phyloP scores from a whole-genome alignment of 2,329 filamentous ascomycete species.

The Microdochium bolleyi region DNA sequence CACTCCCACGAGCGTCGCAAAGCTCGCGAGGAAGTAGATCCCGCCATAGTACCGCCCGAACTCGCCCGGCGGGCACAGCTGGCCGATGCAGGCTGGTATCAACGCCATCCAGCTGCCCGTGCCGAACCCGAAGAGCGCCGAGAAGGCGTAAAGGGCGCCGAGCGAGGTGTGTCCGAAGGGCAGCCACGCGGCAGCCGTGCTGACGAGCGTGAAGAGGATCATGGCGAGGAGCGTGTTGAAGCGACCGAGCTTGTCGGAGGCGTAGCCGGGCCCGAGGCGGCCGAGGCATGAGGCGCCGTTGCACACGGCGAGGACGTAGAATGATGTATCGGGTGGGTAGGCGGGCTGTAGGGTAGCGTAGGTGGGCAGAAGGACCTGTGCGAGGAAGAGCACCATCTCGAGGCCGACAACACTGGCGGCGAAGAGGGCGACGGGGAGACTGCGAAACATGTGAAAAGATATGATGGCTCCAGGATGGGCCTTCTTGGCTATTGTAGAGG shows the following conservation, averaged over 20 bases:
- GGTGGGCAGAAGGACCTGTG: conserved; percentile 34
- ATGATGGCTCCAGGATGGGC: conserved; percentile 17
- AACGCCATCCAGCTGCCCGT: conserved; percentile 60
- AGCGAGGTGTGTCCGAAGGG: conserved; percentile 30
- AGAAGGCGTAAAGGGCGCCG: conserved; percentile 48
- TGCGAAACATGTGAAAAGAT: conserved; percentile 30
- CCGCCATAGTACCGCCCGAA: conserved; percentile 63
- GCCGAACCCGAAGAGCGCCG: conserved; percentile 57
- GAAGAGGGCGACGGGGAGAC: conserved; percentile 30
- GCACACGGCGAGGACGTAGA: conserved; percentile 50
- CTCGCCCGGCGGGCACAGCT: conserved; percentile 58
- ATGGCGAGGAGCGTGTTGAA: conserved; percentile 60
- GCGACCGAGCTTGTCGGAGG: conserved; percentile 58
- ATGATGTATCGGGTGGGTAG: not conserved
- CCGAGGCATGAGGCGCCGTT: conserved; percentile 63
- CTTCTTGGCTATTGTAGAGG: too few relatives aligned
- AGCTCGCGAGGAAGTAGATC: conserved; percentile 32
- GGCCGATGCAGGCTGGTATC: conserved; percentile 62
- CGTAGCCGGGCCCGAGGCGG: conserved; percentile 54
- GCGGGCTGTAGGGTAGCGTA: conserved; percentile 23
- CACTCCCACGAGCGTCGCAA: not conserved
- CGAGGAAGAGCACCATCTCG: conserved; percentile 39
- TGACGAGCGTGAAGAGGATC: conserved; percentile 29
- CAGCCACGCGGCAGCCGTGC: conserved; percentile 53
- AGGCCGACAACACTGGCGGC: conserved; percentile 33